A percentile compares a stretch with the other conserved stretches of the same genome.
Evolutionary conservation across 345 rosid species (phyloP).

Genomic region (Cardiospermum halicacabum): DNA sequence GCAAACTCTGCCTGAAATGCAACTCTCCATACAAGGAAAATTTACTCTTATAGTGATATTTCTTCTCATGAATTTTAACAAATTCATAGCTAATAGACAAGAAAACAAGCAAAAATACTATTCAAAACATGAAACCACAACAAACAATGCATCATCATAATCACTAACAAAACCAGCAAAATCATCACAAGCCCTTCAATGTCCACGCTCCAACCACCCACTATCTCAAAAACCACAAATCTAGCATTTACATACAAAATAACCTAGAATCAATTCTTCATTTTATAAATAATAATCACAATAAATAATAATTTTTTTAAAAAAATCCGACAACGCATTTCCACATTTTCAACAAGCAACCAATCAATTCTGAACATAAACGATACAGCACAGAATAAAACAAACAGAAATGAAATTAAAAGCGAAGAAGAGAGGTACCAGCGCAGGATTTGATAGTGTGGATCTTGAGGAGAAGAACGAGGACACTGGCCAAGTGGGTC

Average conservation of each 20-base stretch:
- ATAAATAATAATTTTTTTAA: no score
- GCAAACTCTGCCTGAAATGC: neutral
- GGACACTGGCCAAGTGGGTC: constrained; percentile 70
- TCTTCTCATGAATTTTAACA: neutral
- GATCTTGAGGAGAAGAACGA: constrained; percentile 72
- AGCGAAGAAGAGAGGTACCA: constrained; percentile 26
- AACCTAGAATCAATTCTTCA: neutral
- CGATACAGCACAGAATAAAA: neutral
- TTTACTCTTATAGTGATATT: neutral
- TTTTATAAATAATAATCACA: neutral
- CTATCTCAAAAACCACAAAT: neutral
- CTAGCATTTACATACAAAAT: neutral
- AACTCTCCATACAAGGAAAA: neutral
- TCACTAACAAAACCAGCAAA: neutral
- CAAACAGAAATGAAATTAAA: neutral
- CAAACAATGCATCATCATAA: neutral
- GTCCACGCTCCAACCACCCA: neutral
- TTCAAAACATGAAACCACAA: neutral
- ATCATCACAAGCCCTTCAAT: neutral
- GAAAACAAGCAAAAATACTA: neutral
- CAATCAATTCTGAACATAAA: neutral
- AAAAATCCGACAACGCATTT: neutral
- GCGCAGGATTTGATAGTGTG: constrained; percentile 75
- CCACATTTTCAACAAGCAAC: neutral
- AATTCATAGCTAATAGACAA: neutral